Conservation (phyloP, 768 basidiomycete species). For the Hypholoma fasciculare region DNA sequence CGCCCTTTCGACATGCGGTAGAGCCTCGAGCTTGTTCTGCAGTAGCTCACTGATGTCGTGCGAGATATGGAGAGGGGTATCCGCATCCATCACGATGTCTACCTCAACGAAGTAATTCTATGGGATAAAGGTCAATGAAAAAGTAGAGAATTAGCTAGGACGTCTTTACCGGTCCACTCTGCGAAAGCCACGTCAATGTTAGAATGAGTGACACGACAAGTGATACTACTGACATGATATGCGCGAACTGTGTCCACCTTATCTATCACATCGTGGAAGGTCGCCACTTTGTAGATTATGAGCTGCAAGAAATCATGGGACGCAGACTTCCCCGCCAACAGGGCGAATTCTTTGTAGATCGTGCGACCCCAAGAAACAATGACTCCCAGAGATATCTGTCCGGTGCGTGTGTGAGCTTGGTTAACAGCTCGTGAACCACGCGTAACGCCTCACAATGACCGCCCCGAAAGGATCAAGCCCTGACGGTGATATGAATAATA, state of each 20-base stretch:
- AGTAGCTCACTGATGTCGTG: constrained; percentile 83
- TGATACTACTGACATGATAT: constrained; percentile 67
- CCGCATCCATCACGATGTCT: constrained; percentile 89
- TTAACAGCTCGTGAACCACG: neutral
- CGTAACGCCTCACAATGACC: constrained; percentile 53
- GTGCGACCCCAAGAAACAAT: constrained; percentile 78
- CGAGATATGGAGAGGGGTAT: constrained; percentile 86
- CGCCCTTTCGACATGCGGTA: constrained; percentile 89
- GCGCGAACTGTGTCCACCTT: constrained; percentile 91
- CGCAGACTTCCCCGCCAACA: constrained; percentile 90
- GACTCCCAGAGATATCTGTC: constrained; percentile 73
- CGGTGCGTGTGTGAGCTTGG: neutral
- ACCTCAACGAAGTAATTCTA: constrained; percentile 93
- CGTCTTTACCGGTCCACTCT: constrained; percentile 68
- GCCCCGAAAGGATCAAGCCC: constrained; percentile 80
- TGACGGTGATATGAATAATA: constrained; percentile 23
- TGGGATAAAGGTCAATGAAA: neutral
- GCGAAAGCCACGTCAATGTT: constrained; percentile 5
- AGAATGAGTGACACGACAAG: neutral
- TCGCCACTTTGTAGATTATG: constrained; percentile 89
- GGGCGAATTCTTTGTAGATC: constrained; percentile 77
- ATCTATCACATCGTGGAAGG: constrained; percentile 84
- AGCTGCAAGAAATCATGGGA: constrained; percentile 89
- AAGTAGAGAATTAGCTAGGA: neutral
- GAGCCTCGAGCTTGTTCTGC: constrained; percentile 87